Evolutionary conservation across 495 filamentous ascomycete genomes (phyloP), one percentile per base, ranked within the genome.

Genomic region (Podospora pseudocomata): DNA sequence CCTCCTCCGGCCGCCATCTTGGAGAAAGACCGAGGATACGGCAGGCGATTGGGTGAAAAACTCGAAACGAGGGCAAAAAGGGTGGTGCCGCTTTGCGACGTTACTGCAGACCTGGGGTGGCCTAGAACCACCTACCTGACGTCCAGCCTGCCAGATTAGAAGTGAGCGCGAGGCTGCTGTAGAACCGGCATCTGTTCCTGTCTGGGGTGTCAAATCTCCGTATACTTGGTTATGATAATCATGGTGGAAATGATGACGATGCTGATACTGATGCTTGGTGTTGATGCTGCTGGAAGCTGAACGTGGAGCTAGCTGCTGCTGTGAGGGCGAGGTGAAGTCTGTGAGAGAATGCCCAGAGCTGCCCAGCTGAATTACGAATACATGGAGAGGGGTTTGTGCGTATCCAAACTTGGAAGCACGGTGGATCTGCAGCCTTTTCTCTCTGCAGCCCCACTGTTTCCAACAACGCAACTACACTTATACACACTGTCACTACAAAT

Each of bases 1-100:
- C 73, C 64, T 65, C 71, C 61, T 61, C 70, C 69, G 76, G 73
- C 73, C 69, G 65, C 73, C 73, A 74, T 72, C 71, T 68, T 63
- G 69, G 68, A 69, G 63, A 74, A 73, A 68, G 65, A 49, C 64
- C 73, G 70, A 72, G 28, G 65, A 28, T 27, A 39, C n/a, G 64
- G 20, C 5, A 30, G 27, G 34, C 71, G 63, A 78, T 78, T 77
- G 75, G 76, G 55, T 65, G 23, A 55, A 68, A 70, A 66, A 59
- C 65, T 65, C 49, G 65, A 62, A 68, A 61, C 54, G 19, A 30
- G 58, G 63, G 27, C 28, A 67, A 70, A 70, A 69, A 74, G 71
- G 72, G 68, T 56, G 71, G 68, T 72, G 70, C 65, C 70, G 60
- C 20, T 68, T 68, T 68, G 28, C 65, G 69, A 34, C 16, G 34